Evolutionary conservation across 2,329 filamentous ascomycete species (phyloP).

Genomic region (Rhynchosporium secalis): DNA sequence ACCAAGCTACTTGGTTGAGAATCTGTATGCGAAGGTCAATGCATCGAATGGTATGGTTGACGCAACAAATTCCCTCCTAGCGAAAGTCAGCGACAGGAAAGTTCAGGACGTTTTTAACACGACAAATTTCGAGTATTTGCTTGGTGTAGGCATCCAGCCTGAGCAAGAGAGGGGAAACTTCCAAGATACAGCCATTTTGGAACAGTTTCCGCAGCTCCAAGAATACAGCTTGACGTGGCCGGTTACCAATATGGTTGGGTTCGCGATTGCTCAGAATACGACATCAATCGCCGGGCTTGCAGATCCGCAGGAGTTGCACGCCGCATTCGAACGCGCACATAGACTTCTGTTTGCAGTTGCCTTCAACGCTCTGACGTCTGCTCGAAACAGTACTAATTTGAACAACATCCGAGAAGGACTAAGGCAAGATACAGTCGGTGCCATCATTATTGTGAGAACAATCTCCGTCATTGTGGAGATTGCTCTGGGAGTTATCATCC

Average conservation of each 20-base stretch:
- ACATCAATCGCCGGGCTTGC: constrained; percentile 39
- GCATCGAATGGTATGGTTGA: neutral
- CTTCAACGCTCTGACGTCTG: constrained; percentile 18
- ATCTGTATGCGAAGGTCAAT: constrained; percentile 33
- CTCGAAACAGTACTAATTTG: neutral
- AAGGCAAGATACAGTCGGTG: neutral
- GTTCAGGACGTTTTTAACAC: constrained; percentile 42
- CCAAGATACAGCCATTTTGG: constrained; percentile 22
- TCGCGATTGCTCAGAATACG: constrained; percentile 40
- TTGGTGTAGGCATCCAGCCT: constrained; percentile 34
- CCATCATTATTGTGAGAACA: constrained; percentile 31
- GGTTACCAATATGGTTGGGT: constrained; percentile 41
- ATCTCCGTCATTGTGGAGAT: constrained; percentile 36
- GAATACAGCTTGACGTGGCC: constrained; percentile 34
- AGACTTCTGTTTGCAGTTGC: constrained; percentile 44
- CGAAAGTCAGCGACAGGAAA: neutral
- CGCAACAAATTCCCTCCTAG: too few species aligned
- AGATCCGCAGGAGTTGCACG: constrained; percentile 38
- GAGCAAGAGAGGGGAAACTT: constrained; percentile 19
- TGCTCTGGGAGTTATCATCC: constrained; percentile 29
- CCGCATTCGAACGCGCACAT: constrained; percentile 45
- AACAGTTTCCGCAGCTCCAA: constrained; percentile 28
- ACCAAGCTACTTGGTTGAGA: constrained; percentile 46
- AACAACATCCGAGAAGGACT: neutral
- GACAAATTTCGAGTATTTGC: constrained; percentile 42